Conservation (phyloP, 1,284 basidiomycete genomes). For the Ustilago lituana region DNA sequence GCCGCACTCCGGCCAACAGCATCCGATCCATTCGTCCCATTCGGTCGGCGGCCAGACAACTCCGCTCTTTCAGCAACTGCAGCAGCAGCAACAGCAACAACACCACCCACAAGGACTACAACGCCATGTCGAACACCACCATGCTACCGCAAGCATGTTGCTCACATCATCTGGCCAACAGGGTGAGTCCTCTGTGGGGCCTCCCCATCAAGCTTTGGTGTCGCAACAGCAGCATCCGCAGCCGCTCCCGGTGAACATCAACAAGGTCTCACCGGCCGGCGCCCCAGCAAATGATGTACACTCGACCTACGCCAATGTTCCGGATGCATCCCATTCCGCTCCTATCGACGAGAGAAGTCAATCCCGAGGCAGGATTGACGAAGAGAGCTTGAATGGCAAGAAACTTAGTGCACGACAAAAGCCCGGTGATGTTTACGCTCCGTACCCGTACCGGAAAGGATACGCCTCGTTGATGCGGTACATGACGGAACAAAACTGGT, state of each 20-base stretch:
- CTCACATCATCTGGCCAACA: conserved; percentile 1
- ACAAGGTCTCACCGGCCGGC: neutral
- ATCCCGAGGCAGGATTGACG: neutral
- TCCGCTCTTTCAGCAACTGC: neutral
- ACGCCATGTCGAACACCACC: neutral
- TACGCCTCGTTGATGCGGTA: conserved; percentile 49
- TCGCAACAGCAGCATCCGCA: neutral
- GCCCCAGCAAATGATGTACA: neutral
- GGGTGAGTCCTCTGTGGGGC: too few species aligned
- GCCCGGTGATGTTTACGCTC: conserved; percentile 40
- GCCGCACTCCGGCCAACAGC: neutral
- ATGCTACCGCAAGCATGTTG: neutral
- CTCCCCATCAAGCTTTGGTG: neutral
- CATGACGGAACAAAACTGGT: conserved; percentile 49
- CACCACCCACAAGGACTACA: neutral
- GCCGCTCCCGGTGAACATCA: neutral
- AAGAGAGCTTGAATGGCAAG: conserved; percentile 1
- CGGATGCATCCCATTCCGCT: neutral
- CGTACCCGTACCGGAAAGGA: conserved; percentile 45
- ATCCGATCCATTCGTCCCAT: neutral
- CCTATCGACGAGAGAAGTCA: neutral
- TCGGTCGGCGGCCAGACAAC: neutral
- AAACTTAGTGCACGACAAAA: conserved; percentile 9
- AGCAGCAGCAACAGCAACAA: conserved; percentile 3
- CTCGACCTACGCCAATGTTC: neutral